phyloP scores from a whole-genome alignment of 768 basidiomycete species.

The Porphyrellus cyaneotinctus region DNA sequence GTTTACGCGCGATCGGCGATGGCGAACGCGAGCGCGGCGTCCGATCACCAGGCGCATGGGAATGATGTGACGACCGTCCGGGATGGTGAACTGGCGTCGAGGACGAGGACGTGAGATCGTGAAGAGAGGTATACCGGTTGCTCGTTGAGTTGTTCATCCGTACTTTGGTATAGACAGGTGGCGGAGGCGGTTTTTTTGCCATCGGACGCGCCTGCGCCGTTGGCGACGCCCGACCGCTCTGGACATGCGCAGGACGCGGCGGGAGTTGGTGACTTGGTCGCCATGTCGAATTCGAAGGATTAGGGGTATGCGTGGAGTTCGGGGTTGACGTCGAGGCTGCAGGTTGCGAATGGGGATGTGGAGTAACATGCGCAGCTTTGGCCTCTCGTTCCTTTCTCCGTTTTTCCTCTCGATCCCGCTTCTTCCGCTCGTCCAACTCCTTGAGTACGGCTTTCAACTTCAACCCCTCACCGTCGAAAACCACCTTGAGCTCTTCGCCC shows the following conservation, averaged over 20 bases:
- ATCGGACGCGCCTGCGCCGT: slow-evolving; percentile 26
- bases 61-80: slow-evolving; percentile 25
- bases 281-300: slow-evolving; percentile 16
- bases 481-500: slow-evolving; percentile 68
- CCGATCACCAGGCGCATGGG: slow-evolving; percentile 16
- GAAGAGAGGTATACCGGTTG: slow-evolving; percentile 19
- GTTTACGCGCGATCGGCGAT: slow-evolving; percentile 40
- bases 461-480: slow-evolving; percentile 73
- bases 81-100: slow-evolving; percentile 32
- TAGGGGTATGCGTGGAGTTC: slow-evolving; percentile 26
- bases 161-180: slow-evolving; percentile 21
- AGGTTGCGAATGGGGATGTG: slow-evolving; percentile 10
- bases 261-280: slow-evolving; percentile 28
- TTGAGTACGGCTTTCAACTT: slow-evolving; percentile 61
- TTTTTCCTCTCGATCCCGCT: slow-evolving; percentile 45
- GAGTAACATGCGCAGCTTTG: slow-evolving; percentile 15
- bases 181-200: slow-evolving; percentile 25
- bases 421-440: slow-evolving; percentile 53
- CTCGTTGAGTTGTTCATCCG: slow-evolving; percentile 26
- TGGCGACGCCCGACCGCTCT: slow-evolving; percentile 27
- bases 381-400: slow-evolving; percentile 38
- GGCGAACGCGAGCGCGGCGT: slow-evolving; percentile 34
- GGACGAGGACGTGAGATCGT: slow-evolving; percentile 32
- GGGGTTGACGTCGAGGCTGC: slow-evolving; percentile 23
- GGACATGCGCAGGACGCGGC: slow-evolving; percentile 24